These are phyloP conservation scores for Dicorynia guianensis DNA, from an alignment of 306 rosid genomes.

Conservation along the genomic window DNA sequence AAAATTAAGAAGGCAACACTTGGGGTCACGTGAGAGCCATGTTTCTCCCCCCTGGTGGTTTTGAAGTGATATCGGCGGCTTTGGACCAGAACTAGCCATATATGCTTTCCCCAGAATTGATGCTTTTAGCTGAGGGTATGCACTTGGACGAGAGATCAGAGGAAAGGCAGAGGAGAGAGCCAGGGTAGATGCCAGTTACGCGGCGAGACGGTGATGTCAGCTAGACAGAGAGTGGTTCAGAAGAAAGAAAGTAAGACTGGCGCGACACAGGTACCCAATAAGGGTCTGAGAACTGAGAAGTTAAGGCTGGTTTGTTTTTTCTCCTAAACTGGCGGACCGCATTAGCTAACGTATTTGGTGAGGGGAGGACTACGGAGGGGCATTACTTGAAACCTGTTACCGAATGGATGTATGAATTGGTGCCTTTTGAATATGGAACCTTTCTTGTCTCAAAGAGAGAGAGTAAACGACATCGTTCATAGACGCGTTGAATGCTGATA, in stretches of 20 bases:
- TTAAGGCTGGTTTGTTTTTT: neutral
- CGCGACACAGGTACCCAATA: neutral
- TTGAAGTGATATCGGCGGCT: constrained; percentile 27
- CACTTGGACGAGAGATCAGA: too few species aligned
- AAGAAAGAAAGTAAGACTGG: neutral
- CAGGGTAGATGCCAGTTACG: neutral
- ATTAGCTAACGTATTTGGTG: neutral
- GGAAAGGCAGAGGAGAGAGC: neutral
- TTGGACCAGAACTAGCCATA: constrained; percentile 37
- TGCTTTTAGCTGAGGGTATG: neutral
- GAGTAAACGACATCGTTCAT: neutral
- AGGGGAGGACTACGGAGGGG: neutral
- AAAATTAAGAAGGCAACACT: neutral
- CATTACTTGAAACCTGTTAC: neutral
- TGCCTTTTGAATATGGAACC: too few species aligned
- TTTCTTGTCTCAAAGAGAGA: too few species aligned
- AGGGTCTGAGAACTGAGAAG: neutral
- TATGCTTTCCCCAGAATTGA: neutral
- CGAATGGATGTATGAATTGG: too few species aligned
- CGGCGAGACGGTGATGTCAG: constrained; percentile 28
- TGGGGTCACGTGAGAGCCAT: constrained; percentile 27
- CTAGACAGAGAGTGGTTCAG: neutral
- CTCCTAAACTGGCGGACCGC: neutral
- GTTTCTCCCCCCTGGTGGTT: neutral
- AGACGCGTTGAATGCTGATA: neutral